Evolutionary conservation across 1,139 yeast genomes (phyloP).

Genomic region (Magnusiomyces paraingens): DNA sequence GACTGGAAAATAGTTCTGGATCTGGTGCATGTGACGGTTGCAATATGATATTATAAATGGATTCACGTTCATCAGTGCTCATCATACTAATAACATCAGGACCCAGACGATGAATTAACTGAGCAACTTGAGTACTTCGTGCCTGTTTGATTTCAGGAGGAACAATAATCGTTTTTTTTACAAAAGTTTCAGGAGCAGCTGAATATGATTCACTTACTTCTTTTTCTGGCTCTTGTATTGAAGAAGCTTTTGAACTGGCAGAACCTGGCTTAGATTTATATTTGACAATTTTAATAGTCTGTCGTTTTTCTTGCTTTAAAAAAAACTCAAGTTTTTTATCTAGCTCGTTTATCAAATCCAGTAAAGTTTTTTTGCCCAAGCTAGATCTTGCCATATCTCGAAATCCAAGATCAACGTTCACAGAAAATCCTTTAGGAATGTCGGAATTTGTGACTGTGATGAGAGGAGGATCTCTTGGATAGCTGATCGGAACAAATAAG

Average conservation of each 20-base stretch:
- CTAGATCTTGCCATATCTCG: slow-evolving; percentile 43
- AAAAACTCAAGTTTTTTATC: slow-evolving; percentile 54
- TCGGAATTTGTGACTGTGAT: slow-evolving; percentile 52
- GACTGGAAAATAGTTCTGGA: slow-evolving; percentile 2
- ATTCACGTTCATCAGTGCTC: neutral
- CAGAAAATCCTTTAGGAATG: slow-evolving; percentile 65
- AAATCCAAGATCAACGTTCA: slow-evolving; percentile 62
- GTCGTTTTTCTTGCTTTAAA: slow-evolving; percentile 52
- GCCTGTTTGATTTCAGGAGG: slow-evolving; percentile 13
- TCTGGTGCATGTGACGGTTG: neutral
- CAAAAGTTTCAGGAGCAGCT: neutral
- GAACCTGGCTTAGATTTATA: slow-evolving; percentile 14
- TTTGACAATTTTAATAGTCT: slow-evolving; percentile 46
- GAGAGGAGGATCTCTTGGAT: slow-evolving; percentile 38
- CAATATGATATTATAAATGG: slow-evolving; percentile 11
- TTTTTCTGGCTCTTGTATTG: neutral
- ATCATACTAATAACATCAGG: neutral
- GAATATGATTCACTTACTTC: neutral
- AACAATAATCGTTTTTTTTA: slow-evolving; percentile 1
- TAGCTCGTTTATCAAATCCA: slow-evolving; percentile 49
- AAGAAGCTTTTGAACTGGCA: neutral
- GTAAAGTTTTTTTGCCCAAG: slow-evolving; percentile 34
- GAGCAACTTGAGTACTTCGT: slow-evolving; percentile 12
- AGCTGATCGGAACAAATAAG: slow-evolving; percentile 48
- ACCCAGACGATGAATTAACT: slow-evolving; percentile 13